Conservation (phyloP, 2,329 filamentous ascomycete species). For the Paecilomyces niveus region DNA sequence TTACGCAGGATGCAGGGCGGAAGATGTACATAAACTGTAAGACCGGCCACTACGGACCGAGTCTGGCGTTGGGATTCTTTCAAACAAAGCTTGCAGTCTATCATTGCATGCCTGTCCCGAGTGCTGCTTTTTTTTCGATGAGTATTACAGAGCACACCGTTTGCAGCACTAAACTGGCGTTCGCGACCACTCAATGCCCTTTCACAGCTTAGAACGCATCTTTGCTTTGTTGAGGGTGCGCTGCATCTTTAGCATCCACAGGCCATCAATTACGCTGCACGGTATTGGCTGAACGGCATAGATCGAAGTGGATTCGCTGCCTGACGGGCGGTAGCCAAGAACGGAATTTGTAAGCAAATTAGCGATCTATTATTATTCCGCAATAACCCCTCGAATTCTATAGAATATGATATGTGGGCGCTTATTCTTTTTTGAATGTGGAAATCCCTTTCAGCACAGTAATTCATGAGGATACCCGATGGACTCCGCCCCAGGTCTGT, state of each 20-base stretch:
- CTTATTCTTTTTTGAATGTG: neutral
- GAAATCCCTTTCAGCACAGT: neutral
- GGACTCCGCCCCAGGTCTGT: neutral
- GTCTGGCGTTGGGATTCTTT: slow-evolving; percentile 27
- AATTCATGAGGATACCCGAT: neutral
- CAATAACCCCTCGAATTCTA: neutral
- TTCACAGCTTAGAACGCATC: neutral
- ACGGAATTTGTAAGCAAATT: neutral
- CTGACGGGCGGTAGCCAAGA: neutral
- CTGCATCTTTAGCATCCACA: neutral
- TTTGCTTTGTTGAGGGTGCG: neutral
- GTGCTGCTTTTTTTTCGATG: neutral
- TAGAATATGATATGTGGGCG: neutral
- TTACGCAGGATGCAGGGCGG: slow-evolving; percentile 18
- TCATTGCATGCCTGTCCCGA: neutral
- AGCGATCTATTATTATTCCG: neutral
- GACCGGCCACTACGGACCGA: slow-evolving; percentile 27
- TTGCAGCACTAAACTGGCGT: neutral
- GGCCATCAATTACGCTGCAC: neutral
- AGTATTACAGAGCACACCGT: neutral
- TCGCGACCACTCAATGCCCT: neutral
- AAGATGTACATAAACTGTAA: slow-evolving; percentile 34
- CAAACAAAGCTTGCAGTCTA: slow-evolving; percentile 1
- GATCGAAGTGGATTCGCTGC: neutral
- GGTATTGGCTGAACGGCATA: neutral